Base-by-base conservation (phyloP, 2,329 filamentous ascomycete species). In the Nothomitra cinnamomea region DNA sequence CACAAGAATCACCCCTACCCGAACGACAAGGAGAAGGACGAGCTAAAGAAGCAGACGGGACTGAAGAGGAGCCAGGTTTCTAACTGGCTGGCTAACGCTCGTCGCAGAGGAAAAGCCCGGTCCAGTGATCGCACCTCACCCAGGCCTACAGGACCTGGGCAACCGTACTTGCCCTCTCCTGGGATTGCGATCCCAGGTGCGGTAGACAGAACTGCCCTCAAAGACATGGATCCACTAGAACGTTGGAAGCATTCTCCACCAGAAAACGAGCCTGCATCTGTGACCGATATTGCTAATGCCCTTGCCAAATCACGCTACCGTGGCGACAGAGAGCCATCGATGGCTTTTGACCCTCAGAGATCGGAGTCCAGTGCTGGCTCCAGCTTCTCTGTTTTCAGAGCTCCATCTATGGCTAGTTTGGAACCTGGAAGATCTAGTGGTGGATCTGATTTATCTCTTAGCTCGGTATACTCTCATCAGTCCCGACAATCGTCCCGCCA, bases 51-150 rank as follows among this genome's bases (percentile, higher is more conserved):
- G 48, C 77, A 84, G 60, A 95, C 88, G 0, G 87, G 87, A 6
- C 73, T 95, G 41, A 88, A 80, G 64, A 80, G 86, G 61, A 83
- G 76, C 13, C 89, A 95, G 63, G 90, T 95, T 60, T 83, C 82
- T 10, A 94, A 94, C 64, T 95, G 88, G 88, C 78, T 95, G 48
- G 88, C 88, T 56, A 95, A 95, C 66, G 87, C 87, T 55, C 80
- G 88, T 43, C 79, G 88, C 54, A 77, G 88, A 57, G 82, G 85
- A 60, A 95, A 94, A 69, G 80, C 84, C 53, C 78, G 81, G 49
- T 72, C 78, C 1, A 79, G 79, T 48, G 75, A 82, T 58, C 80
- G 78, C 28, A 79, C 76, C 17, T 89, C 86, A 3, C 85, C 87
- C 1, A 78, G 82, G 59, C 70, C 82, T 47, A 75, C 32, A 12